Conservation (phyloP, 495 filamentous ascomycete species). For the Podospora comata region DNA sequence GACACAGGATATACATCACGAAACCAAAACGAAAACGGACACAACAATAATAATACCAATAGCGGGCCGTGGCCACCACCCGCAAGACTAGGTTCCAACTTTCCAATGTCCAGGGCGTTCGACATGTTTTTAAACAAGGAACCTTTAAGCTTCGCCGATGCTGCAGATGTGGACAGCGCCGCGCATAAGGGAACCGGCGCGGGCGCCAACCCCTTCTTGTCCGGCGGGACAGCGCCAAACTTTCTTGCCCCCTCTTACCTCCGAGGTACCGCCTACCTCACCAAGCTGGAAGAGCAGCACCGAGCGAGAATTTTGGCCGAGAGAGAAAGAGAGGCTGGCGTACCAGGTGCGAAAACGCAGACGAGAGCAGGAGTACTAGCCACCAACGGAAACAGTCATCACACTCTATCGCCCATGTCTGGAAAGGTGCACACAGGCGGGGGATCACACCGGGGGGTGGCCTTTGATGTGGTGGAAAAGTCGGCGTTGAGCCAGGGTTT, state of each 20-base stretch:
- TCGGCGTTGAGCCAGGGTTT: constrained; percentile 46
- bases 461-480: constrained; percentile 84
- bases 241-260: constrained; percentile 86
- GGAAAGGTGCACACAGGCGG: constrained; percentile 56
- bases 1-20: not conserved
- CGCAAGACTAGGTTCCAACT: constrained; percentile 6
- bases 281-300: constrained; percentile 67
- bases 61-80: constrained; percentile 18
- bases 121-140: constrained; percentile 22
- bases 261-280: constrained; percentile 68
- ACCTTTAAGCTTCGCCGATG: constrained; percentile 25
- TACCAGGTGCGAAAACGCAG: constrained; percentile 32
- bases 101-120: not conserved
- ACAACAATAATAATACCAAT: constrained; percentile 27
- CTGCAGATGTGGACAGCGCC: not conserved
- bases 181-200: not conserved
- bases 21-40: constrained; percentile 18
- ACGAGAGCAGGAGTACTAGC: constrained; percentile 54
- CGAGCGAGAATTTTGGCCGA: constrained; percentile 52
- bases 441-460: constrained; percentile 70
- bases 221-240: constrained; percentile 26
- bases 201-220: constrained; percentile 19
- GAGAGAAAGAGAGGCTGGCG: constrained; percentile 25
- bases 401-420: constrained; percentile 28
- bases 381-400: constrained; percentile 57